Conservation (phyloP, 257 asterid genomes). For the Hygrophila difformis region DNA sequence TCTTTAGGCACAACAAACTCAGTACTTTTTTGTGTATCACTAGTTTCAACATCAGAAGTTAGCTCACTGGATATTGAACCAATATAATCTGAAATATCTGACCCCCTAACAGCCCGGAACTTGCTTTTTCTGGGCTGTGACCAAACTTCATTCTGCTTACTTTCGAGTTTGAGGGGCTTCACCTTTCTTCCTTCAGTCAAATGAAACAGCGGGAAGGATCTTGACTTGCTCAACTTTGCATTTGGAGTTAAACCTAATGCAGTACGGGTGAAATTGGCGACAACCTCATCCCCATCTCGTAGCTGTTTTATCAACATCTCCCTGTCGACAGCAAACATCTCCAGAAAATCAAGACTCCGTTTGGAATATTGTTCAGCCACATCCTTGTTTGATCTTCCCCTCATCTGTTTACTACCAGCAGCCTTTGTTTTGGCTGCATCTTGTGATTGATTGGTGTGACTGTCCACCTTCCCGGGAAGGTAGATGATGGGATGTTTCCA, state of each 20-base stretch:
- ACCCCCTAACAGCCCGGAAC: slow-evolving; percentile 2
- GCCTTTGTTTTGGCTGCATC: slow-evolving; percentile 8
- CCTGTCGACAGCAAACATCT: slow-evolving; percentile 39
- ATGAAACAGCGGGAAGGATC: slow-evolving; percentile 53
- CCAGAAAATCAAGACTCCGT: slow-evolving; percentile 27
- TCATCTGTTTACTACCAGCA: slow-evolving; percentile 7
- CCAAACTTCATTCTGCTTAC: slow-evolving; percentile 72
- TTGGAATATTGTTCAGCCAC: slow-evolving; percentile 10
- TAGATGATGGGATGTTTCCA: slow-evolving; percentile 32
- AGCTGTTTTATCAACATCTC: slow-evolving; percentile 34
- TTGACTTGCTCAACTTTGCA: slow-evolving; percentile 43
- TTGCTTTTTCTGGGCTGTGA: slow-evolving; percentile 27
- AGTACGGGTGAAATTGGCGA: slow-evolving; percentile 21
- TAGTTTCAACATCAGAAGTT: background rate
- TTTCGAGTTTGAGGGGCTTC: slow-evolving; percentile 55
- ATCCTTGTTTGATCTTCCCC: slow-evolving; percentile 11
- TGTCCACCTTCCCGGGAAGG: slow-evolving; percentile 24
- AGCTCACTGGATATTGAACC: slow-evolving; percentile 15
- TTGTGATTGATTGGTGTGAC: slow-evolving; percentile 10
- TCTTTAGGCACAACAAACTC: background rate
- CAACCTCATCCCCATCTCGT: slow-evolving; percentile 25
- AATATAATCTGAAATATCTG: slow-evolving; percentile 12
- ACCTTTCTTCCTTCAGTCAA: slow-evolving; percentile 22
- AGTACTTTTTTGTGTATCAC: background rate
- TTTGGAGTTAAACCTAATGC: slow-evolving; percentile 22